Conservation (phyloP, 2,329 filamentous ascomycete species). For the Ophiostoma tasmaniense region DNA sequence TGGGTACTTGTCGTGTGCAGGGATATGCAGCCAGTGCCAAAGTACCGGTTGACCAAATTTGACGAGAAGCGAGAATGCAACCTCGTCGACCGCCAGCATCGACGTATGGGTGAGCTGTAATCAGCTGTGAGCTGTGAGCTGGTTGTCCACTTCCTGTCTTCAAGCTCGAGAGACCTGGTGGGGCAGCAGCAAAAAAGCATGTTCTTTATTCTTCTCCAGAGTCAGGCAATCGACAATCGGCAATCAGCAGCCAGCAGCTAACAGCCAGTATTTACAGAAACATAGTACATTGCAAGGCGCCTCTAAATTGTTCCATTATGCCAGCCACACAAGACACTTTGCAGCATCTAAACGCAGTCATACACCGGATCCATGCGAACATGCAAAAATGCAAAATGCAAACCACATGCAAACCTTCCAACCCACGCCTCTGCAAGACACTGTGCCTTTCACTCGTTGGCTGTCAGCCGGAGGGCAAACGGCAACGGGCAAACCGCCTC, state of each 20-base stretch:
- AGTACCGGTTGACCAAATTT: constrained; percentile 10
- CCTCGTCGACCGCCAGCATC: neutral
- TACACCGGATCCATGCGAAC: neutral
- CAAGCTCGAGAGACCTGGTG: neutral
- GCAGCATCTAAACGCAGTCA: neutral
- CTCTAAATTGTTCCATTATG: neutral
- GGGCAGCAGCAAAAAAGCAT: neutral
- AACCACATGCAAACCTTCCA: neutral
- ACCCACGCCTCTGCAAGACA: neutral
- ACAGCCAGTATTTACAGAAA: neutral
- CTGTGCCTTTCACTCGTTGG: neutral
- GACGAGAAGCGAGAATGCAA: constrained; percentile 9
- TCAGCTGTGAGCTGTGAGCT: neutral
- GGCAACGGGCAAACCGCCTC: neutral
- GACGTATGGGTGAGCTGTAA: neutral
- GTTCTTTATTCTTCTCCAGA: neutral
- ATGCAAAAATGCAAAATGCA: neutral
- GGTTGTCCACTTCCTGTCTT: neutral
- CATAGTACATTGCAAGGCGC: neutral
- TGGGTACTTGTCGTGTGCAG: constrained; percentile 2
- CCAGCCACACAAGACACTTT: neutral
- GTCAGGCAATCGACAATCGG: neutral
- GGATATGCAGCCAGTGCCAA: constrained; percentile 4
- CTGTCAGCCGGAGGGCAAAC: neutral
- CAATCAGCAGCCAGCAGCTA: neutral